Conservation (phyloP, 352 stramenopile species). For the Phytophthora sp. region DNA sequence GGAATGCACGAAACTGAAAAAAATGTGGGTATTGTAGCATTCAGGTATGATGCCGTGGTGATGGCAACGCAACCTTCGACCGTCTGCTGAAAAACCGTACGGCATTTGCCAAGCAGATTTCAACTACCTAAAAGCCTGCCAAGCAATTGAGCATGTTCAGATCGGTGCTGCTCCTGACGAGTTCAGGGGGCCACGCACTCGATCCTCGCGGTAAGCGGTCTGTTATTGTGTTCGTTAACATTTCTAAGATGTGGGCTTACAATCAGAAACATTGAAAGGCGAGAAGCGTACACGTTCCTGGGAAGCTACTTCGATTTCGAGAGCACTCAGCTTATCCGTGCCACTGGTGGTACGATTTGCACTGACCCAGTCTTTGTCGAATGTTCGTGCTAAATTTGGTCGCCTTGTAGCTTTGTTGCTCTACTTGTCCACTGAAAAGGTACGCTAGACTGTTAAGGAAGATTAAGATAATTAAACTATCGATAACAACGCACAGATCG, state of each 20-base stretch:
- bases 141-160: constrained; percentile 69
- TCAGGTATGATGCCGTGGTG: constrained; percentile 30
- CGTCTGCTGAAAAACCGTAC: not conserved
- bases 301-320: constrained; percentile 86
- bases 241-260: not conserved
- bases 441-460: constrained; percentile 19
- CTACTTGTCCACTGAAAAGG: constrained; percentile 76
- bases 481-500: constrained; percentile 56
- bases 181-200: constrained; percentile 22
- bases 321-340: constrained; percentile 72
- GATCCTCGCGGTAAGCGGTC: constrained; percentile 25
- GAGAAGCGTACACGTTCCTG: constrained; percentile 68
- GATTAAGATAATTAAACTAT: not conserved
- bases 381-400: not conserved
- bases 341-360: constrained; percentile 63
- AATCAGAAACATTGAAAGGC: constrained; percentile 6
- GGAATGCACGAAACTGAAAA: constrained; percentile 5
- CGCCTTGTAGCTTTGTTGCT: constrained; percentile 59
- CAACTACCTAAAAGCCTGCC: constrained; percentile 71
- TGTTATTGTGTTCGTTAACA: not conserved
- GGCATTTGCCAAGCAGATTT: constrained; percentile 58
- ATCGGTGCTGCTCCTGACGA: constrained; percentile 54
- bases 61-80: not conserved
- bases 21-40: constrained; percentile 50
- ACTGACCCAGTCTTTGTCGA: not conserved